Evolutionary conservation across 2,329 filamentous ascomycete species (phyloP).

Genomic region (Venturia carpophila): DNA sequence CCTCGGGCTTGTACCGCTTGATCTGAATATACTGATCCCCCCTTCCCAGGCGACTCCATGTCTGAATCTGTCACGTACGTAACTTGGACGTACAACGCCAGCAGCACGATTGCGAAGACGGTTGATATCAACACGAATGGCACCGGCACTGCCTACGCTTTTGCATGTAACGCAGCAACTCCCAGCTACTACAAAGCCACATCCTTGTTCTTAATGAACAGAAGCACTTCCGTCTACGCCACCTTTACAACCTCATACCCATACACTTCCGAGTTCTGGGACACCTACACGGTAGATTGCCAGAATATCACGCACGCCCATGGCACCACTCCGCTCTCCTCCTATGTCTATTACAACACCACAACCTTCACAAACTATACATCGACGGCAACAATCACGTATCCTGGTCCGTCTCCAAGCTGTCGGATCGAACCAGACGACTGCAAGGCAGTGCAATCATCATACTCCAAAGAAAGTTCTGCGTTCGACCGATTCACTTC

Average conservation of each 20-base stretch:
- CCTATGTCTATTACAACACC: conserved; percentile 1
- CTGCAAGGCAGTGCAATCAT: conserved; percentile 8
- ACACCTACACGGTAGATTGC: conserved; percentile 10
- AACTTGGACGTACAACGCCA: conserved; percentile 10
- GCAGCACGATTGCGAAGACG: neutral
- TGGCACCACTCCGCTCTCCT: conserved; percentile 6
- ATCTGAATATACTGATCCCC: neutral
- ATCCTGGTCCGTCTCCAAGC: neutral
- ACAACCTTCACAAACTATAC: conserved; percentile 11
- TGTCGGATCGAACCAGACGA: conserved; percentile 6
- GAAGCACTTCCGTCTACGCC: neutral
- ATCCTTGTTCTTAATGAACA: neutral
- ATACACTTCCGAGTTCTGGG: conserved; percentile 7
- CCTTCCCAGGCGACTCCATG: neutral
- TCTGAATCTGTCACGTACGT: neutral
- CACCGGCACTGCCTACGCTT: conserved; percentile 8
- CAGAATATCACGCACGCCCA: neutral
- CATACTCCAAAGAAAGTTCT: neutral
- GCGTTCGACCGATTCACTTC: neutral
- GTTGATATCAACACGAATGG: conserved; percentile 2
- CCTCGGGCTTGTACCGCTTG: neutral
- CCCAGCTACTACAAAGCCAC: neutral
- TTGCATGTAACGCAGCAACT: conserved; percentile 8
- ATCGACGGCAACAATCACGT: neutral
- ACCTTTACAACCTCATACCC: neutral